Conservation (phyloP, 1,139 yeast genomes). For the Pichia sp. region DNA sequence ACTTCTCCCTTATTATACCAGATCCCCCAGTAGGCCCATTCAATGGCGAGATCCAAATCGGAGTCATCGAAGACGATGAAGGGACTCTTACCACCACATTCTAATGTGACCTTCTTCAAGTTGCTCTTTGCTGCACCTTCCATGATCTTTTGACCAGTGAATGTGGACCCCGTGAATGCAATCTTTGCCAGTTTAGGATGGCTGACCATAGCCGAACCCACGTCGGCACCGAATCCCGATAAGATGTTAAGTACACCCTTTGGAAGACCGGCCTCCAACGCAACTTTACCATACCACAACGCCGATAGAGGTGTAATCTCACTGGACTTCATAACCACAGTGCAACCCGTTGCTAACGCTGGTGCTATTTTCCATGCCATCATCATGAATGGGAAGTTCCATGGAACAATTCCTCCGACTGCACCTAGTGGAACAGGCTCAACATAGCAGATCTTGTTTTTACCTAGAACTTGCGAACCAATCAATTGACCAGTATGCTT, state of each 20-base stretch:
- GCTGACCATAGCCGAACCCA: slow-evolving; percentile 55
- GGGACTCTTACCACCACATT: slow-evolving; percentile 63
- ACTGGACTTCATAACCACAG: slow-evolving; percentile 76
- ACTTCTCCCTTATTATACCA: slow-evolving; percentile 58
- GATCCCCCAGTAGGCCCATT: slow-evolving; percentile 38
- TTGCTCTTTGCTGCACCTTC: slow-evolving; percentile 61
- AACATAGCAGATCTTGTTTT: slow-evolving; percentile 49
- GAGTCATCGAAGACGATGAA: slow-evolving; percentile 51
- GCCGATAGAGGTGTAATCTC: slow-evolving; percentile 83
- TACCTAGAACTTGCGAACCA: slow-evolving; percentile 31
- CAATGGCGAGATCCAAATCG: slow-evolving; percentile 42
- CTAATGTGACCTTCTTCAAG: slow-evolving; percentile 74
- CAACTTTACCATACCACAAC: slow-evolving; percentile 55
- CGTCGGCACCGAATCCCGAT: slow-evolving; percentile 62
- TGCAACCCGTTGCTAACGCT: slow-evolving; percentile 77
- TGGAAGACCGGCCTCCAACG: slow-evolving; percentile 73
- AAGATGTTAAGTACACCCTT: slow-evolving; percentile 73
- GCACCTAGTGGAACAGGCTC: slow-evolving; percentile 69
- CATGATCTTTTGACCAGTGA: slow-evolving; percentile 73
- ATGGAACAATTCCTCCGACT: slow-evolving; percentile 79
- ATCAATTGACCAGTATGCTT: slow-evolving; percentile 68
- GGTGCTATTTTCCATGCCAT: slow-evolving; percentile 81
- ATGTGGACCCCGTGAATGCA: slow-evolving; percentile 86
- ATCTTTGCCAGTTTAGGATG: slow-evolving; percentile 66
- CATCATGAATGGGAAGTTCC: slow-evolving; percentile 84